A percentile compares a stretch with the other conserved stretches of the same genome.
These are phyloP conservation scores for Alternaria tenuissima DNA, from an alignment of 2,329 filamentous ascomycete genomes.

Conservation along the genomic window DNA sequence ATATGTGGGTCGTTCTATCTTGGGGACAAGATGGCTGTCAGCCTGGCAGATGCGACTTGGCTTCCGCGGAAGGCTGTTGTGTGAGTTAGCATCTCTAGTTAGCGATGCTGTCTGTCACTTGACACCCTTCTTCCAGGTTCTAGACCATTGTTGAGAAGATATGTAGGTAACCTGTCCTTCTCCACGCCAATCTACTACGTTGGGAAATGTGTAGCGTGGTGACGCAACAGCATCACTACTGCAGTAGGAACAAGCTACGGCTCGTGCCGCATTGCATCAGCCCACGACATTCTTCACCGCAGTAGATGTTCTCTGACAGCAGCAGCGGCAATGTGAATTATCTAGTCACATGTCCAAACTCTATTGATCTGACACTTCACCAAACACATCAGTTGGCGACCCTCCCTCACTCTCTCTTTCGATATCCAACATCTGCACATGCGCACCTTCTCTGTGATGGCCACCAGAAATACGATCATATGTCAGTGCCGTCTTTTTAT, in stretches of 20 bases:
- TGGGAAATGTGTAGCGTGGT: background rate
- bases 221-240: background rate
- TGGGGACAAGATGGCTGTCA: background rate
- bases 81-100: background rate
- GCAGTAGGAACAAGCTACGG: constrained; percentile 11
- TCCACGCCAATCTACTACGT: background rate
- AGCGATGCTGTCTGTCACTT: background rate
- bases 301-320: constrained; percentile 3
- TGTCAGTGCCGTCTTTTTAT: background rate
- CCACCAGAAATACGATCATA: background rate
- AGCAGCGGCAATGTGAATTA: constrained; percentile 5
- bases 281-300: constrained; percentile 2
- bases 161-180: background rate
- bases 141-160: background rate
- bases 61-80: background rate
- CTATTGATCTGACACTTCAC: constrained; percentile 17
- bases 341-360: constrained; percentile 14
- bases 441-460: background rate
- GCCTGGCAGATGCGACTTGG: background rate
- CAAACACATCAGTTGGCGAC: constrained; percentile 11
- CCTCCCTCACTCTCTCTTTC: constrained; percentile 12
- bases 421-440: constrained; percentile 9
- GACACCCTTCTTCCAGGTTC: background rate
- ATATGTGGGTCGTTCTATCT: constrained; percentile 13
- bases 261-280: constrained; percentile 19